Base-by-base conservation (phyloP, 2,329 filamentous ascomycete genomes). In the Colletotrichum cuscutae region DNA sequence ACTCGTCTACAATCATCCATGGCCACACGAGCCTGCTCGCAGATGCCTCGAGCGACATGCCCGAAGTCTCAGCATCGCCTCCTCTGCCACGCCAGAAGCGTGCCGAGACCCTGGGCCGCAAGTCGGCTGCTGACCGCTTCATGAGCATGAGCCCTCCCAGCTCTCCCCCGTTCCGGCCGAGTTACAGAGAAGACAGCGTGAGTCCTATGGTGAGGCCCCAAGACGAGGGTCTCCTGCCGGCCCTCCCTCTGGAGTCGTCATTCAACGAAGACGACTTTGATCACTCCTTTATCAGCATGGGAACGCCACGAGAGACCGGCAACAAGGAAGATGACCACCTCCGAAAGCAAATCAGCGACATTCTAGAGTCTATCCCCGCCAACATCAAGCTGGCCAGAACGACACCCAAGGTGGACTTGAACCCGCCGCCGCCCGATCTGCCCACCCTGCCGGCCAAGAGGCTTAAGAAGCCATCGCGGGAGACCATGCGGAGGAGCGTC, bases 321-420 rank as follows among this genome's bases (percentile, higher is more conserved):
- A 83, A 82, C 68, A 83, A 82, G 65, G 84, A 87, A 0, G 90
- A 93, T 75, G 91, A 94, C 75, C 89, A 94, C 68, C 86, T 97
- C 15, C 93, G 95, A 76, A 90, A 92, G 74, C 94, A 95, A 79
- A 95, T 97, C 61, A 93, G 90, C 78, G 90, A 93, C 64, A 93
- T 97, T 69, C 88, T 97, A 52, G 90, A 91, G 71, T 92, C 89
- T 24, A 94, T 97, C 74, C 94, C 95, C 2, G 92, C 92, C 37
- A 91, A 92, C 74, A 97, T 98, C 77, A 92, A 91, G 64, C 87
- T 98, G 54, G 90, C 90, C 1, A 86, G 88, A 2, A 84, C 86
- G 68, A 78, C 85, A 24, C 75, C 82, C 8, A 69, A 82, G 72
- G 82, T 89, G 74, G 88, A 89, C 60, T 80, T 91, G 67, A 91